phyloP scores from a whole-genome alignment of 2,329 filamentous ascomycete species.

The Aspergillus ochraceus region DNA sequence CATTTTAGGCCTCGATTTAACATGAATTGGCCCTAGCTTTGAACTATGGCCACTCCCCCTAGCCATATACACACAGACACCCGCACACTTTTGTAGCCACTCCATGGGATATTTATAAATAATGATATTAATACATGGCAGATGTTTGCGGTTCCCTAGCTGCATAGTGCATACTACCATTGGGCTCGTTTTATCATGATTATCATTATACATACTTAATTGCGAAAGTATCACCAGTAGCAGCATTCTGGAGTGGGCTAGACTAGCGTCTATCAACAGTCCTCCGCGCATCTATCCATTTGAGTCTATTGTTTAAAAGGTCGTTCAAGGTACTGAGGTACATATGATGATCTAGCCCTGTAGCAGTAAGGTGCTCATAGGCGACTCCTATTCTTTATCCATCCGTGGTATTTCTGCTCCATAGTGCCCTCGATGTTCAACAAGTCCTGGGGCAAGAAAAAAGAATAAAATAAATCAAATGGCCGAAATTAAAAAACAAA shows the following conservation, averaged over 20 bases:
- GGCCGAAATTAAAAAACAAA: not conserved
- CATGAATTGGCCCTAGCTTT: not conserved
- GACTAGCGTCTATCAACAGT: not conserved
- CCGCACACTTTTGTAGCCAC: not conserved
- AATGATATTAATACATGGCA: not conserved
- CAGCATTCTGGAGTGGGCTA: not conserved
- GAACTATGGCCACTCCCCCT: not conserved
- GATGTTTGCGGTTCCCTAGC: slow-evolving; percentile 14
- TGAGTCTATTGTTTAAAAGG: no score
- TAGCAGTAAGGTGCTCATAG: not conserved
- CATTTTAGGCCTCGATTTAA: not conserved
- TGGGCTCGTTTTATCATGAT: not conserved
- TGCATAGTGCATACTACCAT: slow-evolving; percentile 10
- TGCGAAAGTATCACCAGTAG: not conserved
- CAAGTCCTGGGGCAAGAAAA: not conserved
- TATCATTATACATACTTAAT: not conserved
- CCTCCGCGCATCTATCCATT: no score
- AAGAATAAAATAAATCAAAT: no score
- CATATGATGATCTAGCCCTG: not conserved
- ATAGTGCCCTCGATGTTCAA: not conserved
- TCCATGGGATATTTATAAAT: not conserved
- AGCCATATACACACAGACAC: not conserved
- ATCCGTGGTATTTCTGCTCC: not conserved
- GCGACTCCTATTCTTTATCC: not conserved
- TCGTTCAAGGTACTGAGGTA: no score